Evolutionary conservation across 2,329 filamentous ascomycete genomes (phyloP), one percentile per base, ranked within the genome.

Genomic region (Dothiorella sarmentorum): DNA sequence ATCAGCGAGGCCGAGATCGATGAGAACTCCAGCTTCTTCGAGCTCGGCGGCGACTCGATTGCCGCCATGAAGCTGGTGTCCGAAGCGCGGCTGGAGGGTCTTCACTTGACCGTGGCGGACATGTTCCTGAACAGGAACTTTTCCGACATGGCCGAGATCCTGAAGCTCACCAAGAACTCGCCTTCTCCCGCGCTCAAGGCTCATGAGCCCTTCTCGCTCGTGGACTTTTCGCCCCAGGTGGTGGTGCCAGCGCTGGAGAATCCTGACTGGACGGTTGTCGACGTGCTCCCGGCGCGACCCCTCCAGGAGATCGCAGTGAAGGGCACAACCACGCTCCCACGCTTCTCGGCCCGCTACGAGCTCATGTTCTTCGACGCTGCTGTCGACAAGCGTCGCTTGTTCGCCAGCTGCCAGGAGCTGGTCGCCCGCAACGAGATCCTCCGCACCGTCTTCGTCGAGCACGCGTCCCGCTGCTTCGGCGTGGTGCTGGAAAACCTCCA

Each of bases 381-480:
- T 51, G 74, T 69, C 11, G 71, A 76, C 4, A 52, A 67, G 20
- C 65, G 72, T 6, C 74, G 71, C 45, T 63, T 61, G 26, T 60
- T 69, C 0, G 59, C 66, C 13, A 42, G 52, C n/a, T 61, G 27
- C 40, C 5, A 53, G 58, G 73, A 83, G 35, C 79, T 88, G 2
- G 80, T 88, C 2, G 71, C 78, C 2, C 76, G 76, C 5, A 85
- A 87, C 66, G 85, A 88, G 63, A 85, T 88, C 24, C 74, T 89
- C 3, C 81, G 85, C 7, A 88, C 85, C 0, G 82, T 88, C 6
- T 89, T 88, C 62, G 77, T 87, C 11, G 75, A 79, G 10, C 51
- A 67, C 60, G 74, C 77, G 22, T 75, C 74, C 7, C 74, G 75
- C 35, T 83, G 79, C 64, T 31, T 11, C 18, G 37, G 15, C 37